Evolutionary conservation across 129 eudicot species (phyloP).

Genomic region (Escallonia herrerae): DNA sequence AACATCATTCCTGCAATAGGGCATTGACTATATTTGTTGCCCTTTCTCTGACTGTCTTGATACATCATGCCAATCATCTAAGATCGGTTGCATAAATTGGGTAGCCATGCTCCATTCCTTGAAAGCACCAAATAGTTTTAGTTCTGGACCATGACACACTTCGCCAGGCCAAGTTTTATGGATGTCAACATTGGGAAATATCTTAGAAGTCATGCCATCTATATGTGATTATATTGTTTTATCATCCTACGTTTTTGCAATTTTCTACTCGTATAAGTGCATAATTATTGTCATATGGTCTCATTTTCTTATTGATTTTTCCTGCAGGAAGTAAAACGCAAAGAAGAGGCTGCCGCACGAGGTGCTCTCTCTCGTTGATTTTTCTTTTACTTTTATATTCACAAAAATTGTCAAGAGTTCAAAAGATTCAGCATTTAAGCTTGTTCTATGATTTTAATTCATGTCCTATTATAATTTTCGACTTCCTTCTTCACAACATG

Average conservation of each 20-base stretch:
- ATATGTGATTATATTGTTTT: neutral
- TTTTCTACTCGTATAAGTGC: constrained; percentile 1
- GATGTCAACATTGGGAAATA: neutral
- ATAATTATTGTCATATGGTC: neutral
- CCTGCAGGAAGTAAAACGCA: constrained; percentile 17
- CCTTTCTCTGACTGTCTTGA: too few relatives aligned
- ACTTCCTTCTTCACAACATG: too few relatives aligned
- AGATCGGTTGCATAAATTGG: too few relatives aligned
- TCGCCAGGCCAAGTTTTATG: neutral
- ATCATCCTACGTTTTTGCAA: neutral
- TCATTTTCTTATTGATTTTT: constrained; percentile 11
- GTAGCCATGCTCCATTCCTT: too few relatives aligned
- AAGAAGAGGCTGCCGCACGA: constrained; percentile 61
- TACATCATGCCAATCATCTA: too few relatives aligned
- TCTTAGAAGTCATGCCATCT: neutral
- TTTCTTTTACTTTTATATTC: neutral
- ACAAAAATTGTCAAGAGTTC: neutral
- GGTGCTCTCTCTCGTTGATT: constrained; percentile 37
- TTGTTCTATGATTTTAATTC: neutral
- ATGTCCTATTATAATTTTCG: too few relatives aligned
- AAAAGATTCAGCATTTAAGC: neutral
- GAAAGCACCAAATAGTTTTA: too few relatives aligned
- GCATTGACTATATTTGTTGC: too few relatives aligned
- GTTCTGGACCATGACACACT: neutral
- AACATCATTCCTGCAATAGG: neutral